Conservation (phyloP, 2,329 filamentous ascomycete genomes). For the Bimuria novae-zelandiae region DNA sequence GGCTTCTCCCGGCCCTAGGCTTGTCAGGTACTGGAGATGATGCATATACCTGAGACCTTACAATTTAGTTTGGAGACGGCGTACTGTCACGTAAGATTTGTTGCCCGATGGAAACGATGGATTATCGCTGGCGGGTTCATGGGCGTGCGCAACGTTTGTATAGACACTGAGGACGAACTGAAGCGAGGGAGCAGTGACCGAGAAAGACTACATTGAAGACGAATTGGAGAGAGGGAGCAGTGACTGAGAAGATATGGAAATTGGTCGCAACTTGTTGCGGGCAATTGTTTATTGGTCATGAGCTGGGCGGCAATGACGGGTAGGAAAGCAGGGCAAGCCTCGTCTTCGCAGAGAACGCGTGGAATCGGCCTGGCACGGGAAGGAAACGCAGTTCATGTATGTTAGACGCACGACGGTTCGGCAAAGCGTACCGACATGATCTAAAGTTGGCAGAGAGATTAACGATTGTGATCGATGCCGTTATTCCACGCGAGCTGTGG, state of each 20-base stretch:
- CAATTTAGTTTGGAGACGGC: background rate
- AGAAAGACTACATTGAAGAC: no score
- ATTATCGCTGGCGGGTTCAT: no score
- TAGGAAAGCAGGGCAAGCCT: background rate
- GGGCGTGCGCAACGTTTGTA: no score
- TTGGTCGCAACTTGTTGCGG: background rate
- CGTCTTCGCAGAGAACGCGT: background rate
- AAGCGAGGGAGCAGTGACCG: no score
- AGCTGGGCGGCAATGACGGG: background rate
- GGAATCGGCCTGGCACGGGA: background rate
- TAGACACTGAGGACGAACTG: no score
- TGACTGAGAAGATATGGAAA: background rate
- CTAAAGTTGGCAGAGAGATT: background rate
- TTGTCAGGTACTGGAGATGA: background rate
- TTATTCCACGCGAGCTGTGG: slow-evolving; percentile 5
- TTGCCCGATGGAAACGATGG: no score
- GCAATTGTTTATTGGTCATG: background rate
- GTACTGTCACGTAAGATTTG: no score
- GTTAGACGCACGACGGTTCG: background rate
- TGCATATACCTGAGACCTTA: no score
- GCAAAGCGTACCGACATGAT: background rate
- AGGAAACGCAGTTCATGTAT: background rate
- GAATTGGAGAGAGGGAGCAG: background rate
- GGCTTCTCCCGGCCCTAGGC: background rate
- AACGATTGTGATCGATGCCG: background rate